Base-by-base conservation (phyloP, 2,329 filamentous ascomycete genomes). In the Colletotrichum tropicale region DNA sequence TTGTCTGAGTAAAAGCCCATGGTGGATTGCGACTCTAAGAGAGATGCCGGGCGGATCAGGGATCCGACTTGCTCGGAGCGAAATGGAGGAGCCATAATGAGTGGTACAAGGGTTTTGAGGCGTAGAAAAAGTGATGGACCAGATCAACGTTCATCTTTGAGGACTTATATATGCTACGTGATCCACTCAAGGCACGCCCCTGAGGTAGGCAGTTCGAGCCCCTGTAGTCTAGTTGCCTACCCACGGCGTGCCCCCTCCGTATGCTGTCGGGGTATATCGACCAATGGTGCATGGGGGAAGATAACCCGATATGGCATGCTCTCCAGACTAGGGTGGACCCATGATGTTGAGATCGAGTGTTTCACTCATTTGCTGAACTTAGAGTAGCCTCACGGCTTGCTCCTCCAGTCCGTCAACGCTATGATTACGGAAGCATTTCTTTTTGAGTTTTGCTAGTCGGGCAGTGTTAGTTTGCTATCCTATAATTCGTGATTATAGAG, bases 41-140 rank as follows among this genome's bases (percentile, higher is more conserved):
- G 89, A 67, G 89, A 85, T 68, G 91, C 83, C 1, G 93, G 93
- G 36, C 93, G 92, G 74, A 95, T 89, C 36, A 95, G 87, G 16
- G 93, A 94, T 66, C 93, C 93, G 76, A 94, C 89, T 78, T 95
- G 93, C 84, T 95, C 93, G 75, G 93, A 93, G 81, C 94, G 90
- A 84, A 94, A 95, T 66, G 92, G 93, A 52, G n/a, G 82, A 80
- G 64, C 24, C 67, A 70, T 70, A 8, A 13, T 52, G 36, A 43
- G 28, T 10, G 16, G 1, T 32, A 32, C 15, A 30, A 26, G 26
- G 38, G 38, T 26, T 66, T 64, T 36, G 10, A 52, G 43, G 43
- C 43, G 43, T n/a, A 52, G n/a, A 52, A 13, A 13, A 52, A 52
- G 3, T 21, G 10, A 21, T 13, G n/a, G 10, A 13, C 43, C 10